Conservation (phyloP, 495 filamentous ascomycete genomes). For the Rostrohypoxylon terebratum region DNA sequence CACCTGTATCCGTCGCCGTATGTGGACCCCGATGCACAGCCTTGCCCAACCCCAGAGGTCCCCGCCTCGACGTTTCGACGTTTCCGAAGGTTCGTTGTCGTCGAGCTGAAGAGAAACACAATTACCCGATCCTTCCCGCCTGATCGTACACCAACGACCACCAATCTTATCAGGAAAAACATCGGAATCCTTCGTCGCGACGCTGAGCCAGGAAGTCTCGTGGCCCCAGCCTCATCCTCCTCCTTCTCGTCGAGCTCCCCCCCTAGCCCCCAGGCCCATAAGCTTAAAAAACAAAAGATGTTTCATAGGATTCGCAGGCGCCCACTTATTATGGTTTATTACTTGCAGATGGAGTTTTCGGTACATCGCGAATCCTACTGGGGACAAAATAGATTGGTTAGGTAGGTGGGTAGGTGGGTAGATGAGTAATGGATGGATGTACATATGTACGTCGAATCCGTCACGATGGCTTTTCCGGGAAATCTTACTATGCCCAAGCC, state of each 20-base stretch:
- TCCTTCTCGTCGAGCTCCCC: neutral
- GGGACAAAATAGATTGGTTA: neutral
- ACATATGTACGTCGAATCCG: neutral
- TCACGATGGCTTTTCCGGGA: neutral
- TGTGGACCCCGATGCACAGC: neutral
- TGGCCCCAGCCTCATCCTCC: conserved; percentile 4
- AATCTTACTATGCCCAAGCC: neutral
- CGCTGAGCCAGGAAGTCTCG: neutral
- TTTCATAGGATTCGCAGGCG: conserved; percentile 14
- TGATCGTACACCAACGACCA: conserved; percentile 9
- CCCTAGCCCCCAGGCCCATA: too few relatives aligned
- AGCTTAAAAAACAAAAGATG: neutral
- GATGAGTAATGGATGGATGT: neutral
- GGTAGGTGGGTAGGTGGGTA: neutral
- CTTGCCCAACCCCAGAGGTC: neutral
- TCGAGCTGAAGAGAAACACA: conserved; percentile 24
- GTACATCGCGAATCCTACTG: conserved; percentile 42
- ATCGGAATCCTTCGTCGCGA: conserved; percentile 30
- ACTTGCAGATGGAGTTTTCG: conserved; percentile 35
- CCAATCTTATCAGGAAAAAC: conserved; percentile 14
- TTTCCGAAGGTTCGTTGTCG: neutral
- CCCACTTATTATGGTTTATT: conserved; percentile 35
- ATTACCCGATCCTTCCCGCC: conserved; percentile 29
- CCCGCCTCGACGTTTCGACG: neutral
- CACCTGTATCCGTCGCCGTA: neutral